Evolutionary conservation across 2,329 filamentous ascomycete genomes (phyloP).

Genomic region (Cercospora zeae-maydis): DNA sequence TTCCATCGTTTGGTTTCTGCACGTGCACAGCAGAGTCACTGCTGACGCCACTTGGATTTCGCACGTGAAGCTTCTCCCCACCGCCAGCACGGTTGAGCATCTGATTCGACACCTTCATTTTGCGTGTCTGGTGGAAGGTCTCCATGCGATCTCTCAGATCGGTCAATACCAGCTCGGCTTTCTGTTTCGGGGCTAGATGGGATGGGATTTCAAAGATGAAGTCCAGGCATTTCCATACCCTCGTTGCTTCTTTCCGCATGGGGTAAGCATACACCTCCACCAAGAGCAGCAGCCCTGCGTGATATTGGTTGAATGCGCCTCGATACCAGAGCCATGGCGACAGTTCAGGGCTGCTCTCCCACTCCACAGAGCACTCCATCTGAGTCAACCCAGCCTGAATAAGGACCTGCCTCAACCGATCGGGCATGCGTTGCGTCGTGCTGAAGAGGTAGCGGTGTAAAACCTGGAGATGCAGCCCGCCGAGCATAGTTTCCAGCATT

Average conservation of each 20-base stretch:
- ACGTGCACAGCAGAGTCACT: slow-evolving; percentile 19
- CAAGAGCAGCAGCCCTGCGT: slow-evolving; percentile 65
- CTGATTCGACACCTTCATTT: slow-evolving; percentile 38
- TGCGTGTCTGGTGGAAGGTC: slow-evolving; percentile 58
- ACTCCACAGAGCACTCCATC: slow-evolving; percentile 53
- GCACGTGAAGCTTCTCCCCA: background rate
- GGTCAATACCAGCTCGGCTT: slow-evolving; percentile 58
- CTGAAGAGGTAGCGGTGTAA: slow-evolving; percentile 64
- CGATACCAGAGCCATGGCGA: slow-evolving; percentile 65
- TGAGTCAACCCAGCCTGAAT: slow-evolving; percentile 57
- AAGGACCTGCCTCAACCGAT: slow-evolving; percentile 61
- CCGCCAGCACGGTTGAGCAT: slow-evolving; percentile 31
- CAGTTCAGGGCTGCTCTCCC: slow-evolving; percentile 54
- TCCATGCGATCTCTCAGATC: slow-evolving; percentile 61
- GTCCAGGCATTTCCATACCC: slow-evolving; percentile 69
- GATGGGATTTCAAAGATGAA: slow-evolving; percentile 65
- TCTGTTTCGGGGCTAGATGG: slow-evolving; percentile 52
- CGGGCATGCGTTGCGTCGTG: slow-evolving; percentile 51
- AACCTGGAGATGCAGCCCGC: slow-evolving; percentile 63
- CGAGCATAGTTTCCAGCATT: slow-evolving; percentile 62
- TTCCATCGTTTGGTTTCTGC: slow-evolving; percentile 13
- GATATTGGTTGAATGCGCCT: slow-evolving; percentile 70
- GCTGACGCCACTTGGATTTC: background rate
- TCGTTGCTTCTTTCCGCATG: slow-evolving; percentile 55
- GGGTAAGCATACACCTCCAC: slow-evolving; percentile 63